Base-by-base conservation (phyloP, 768 basidiomycete species). In the Butyriboletus loyo region DNA sequence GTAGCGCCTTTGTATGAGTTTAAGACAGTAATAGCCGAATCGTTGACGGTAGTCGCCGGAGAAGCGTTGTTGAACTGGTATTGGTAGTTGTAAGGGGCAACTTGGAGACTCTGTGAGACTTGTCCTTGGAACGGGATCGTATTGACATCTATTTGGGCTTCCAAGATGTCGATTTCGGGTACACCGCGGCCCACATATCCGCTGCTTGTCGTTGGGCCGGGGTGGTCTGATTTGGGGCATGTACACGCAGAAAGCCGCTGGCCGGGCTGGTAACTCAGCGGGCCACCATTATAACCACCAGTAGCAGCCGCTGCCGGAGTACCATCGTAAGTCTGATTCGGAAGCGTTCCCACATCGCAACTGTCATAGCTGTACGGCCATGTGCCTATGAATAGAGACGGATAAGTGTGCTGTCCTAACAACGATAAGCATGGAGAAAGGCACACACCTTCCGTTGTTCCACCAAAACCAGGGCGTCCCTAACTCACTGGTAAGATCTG, bases 161-260 rank as follows among this genome's bases (percentile, higher is more conserved):
- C 95, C 52, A 96, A 65, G 54, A 98, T 78, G 69, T 98, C 95
- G 60, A 98, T 92, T 74, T 98, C 96, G 2, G 96, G 95, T 1
- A 87, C 90, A 30, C 84, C 84, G 46, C 95, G 83, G 19, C 85
- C 85, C 15, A 72, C 73, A 27, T 69, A 77, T 49, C 77, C 76
- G 35, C 62, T 76, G 30, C 63, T 41, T 27, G 40, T 60, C 21
- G 25, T 28, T 4, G 95, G 95, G 11, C 95, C 95, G 2, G 95
- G 95, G 66, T 98, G 95, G 59, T 92, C 90, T 27, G 82, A 81
- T 13, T 83, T 84, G 0, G 86, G 72, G 66, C 95, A 98, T 3
- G 93, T 95, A 69, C 95, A 98, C 1, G 92, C 80, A 1, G 90
- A 90, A 15, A 91, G 67, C 40, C 87, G 81, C 65, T 98, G 96